Percentiles rank a stretch among this genome's conserved stretches.
Conservation (phyloP, 345 rosid genomes). For the Rubroshorea leprosula region DNA sequence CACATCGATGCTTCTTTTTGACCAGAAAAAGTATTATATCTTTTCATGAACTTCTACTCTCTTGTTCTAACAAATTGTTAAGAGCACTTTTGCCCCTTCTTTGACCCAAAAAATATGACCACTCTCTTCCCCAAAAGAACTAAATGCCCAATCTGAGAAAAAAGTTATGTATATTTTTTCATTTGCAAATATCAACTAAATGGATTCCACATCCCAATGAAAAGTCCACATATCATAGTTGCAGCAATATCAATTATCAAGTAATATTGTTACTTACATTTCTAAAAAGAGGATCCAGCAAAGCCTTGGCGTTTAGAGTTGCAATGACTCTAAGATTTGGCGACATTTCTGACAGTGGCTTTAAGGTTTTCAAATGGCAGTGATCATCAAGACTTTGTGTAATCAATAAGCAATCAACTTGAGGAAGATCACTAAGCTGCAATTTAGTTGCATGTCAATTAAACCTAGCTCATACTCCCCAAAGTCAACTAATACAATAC, state of each 20-base stretch:
- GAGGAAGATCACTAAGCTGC: constrained; percentile 86
- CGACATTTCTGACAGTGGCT: constrained; percentile 54
- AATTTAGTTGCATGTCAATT: constrained; percentile 16
- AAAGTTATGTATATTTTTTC: neutral
- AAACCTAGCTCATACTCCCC: constrained; percentile 9
- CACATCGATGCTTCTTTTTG: too few relatives aligned
- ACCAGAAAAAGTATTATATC: too few relatives aligned
- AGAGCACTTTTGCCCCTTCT: too few relatives aligned
- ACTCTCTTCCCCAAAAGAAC: neutral
- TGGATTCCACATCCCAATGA: neutral
- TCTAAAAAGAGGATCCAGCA: constrained; percentile 69
- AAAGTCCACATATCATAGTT: neutral
- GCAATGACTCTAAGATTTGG: constrained; percentile 65
- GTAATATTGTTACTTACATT: constrained; percentile 39
- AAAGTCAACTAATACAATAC: neutral
- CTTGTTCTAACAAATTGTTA: too few relatives aligned
- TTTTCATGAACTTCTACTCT: too few relatives aligned
- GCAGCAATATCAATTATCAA: neutral
- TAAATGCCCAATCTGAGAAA: neutral
- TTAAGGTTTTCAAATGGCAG: constrained; percentile 78
- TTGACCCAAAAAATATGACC: too few relatives aligned
- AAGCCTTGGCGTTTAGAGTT: constrained; percentile 87
- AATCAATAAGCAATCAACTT: constrained; percentile 70
- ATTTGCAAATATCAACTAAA: neutral
- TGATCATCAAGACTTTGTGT: constrained; percentile 97